Conservation (phyloP, 805 yeast genomes). For the Candida oleophila region DNA sequence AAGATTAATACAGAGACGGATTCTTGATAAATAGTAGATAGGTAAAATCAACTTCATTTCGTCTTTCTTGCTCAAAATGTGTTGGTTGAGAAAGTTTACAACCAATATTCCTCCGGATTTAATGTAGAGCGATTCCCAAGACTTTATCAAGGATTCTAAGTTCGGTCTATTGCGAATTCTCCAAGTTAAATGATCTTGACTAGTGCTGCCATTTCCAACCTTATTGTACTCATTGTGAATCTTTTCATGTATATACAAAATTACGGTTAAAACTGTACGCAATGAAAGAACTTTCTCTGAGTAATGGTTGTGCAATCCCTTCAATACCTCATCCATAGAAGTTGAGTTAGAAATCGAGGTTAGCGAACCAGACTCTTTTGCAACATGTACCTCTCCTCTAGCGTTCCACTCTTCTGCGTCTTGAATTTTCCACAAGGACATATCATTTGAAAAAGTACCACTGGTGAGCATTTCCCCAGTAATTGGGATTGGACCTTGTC, state of each 20-base stretch:
- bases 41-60: slow-evolving; percentile 67
- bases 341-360: slow-evolving; percentile 60
- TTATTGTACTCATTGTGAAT: slow-evolving; percentile 50
- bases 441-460: slow-evolving; percentile 64
- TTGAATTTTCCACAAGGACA: slow-evolving; percentile 58
- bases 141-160: slow-evolving; percentile 54
- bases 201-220: slow-evolving; percentile 24
- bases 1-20: slow-evolving; percentile 59
- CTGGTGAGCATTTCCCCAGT: slow-evolving; percentile 24
- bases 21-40: slow-evolving; percentile 62
- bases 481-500: slow-evolving; percentile 32
- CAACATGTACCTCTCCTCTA: slow-evolving; percentile 29
- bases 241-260: slow-evolving; percentile 66
- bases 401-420: slow-evolving; percentile 41
- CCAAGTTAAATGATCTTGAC: slow-evolving; percentile 42
- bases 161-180: slow-evolving; percentile 59
- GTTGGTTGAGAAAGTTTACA: slow-evolving; percentile 49
- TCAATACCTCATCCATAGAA: slow-evolving; percentile 42
- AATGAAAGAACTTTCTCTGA: slow-evolving; percentile 39
- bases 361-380: slow-evolving; percentile 22
- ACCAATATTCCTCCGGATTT: slow-evolving; percentile 62
- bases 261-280: slow-evolving; percentile 52
- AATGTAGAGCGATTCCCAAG: slow-evolving; percentile 67
- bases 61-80: slow-evolving; percentile 50
- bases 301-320: slow-evolving; percentile 43